These are phyloP conservation scores for Geosmithia morbida DNA, from an alignment of 2,329 filamentous ascomycete genomes.

Conservation along the genomic window DNA sequence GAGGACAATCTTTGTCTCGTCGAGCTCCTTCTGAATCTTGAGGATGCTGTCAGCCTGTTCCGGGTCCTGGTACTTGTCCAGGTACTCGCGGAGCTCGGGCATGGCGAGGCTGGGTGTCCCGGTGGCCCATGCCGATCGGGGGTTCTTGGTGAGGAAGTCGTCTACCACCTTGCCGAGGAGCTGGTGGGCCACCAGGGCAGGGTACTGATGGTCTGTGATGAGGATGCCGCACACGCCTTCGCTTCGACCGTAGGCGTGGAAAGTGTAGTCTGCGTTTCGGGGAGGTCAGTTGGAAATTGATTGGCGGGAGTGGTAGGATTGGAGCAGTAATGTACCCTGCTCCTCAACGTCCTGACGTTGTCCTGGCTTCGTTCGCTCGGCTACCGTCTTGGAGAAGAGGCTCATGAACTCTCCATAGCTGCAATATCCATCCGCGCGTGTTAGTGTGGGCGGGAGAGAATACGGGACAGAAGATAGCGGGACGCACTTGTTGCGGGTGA, in stretches of 20 bases:
- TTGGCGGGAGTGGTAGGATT: too few relatives aligned
- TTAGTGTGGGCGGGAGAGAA: too few relatives aligned
- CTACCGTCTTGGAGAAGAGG: conserved; percentile 75
- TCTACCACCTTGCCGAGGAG: conserved; percentile 76
- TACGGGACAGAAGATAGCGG: neutral
- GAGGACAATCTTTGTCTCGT: conserved; percentile 93
- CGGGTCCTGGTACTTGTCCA: conserved; percentile 67
- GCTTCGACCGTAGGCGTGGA: conserved; percentile 64
- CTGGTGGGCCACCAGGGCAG: conserved; percentile 68
- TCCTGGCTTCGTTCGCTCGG: conserved; percentile 68
- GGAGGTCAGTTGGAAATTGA: neutral
- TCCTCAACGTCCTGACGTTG: conserved; percentile 78
- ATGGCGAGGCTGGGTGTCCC: conserved; percentile 41
- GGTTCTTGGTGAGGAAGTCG: conserved; percentile 69
- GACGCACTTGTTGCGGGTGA: conserved; percentile 56
- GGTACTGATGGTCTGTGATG: conserved; percentile 64
- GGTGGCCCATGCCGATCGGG: conserved; percentile 50
- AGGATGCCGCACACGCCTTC: conserved; percentile 65
- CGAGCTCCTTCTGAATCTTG: conserved; percentile 92
- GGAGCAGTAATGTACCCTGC: conserved; percentile 42
- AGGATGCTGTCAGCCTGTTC: conserved; percentile 80
- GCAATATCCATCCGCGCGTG: too few relatives aligned
- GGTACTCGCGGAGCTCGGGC: conserved; percentile 67
- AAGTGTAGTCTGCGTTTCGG: conserved; percentile 41
- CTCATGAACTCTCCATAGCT: conserved; percentile 57